phyloP scores from a whole-genome alignment of 2,329 filamentous ascomycete genomes.

The Acephala macrosclerotiorum region DNA sequence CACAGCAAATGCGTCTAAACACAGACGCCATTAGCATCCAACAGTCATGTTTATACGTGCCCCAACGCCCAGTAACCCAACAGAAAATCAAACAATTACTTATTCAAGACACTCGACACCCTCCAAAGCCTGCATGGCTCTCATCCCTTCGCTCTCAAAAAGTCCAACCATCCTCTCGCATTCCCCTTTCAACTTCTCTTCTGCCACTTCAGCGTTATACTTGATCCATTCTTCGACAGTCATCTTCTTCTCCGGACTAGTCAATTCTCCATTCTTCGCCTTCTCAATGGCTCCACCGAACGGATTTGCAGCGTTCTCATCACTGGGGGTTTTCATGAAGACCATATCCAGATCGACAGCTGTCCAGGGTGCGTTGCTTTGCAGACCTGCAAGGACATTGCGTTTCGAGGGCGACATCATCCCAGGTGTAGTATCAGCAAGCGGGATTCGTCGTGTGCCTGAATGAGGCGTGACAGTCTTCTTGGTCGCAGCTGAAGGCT shows the following conservation, averaged over 20 bases:
- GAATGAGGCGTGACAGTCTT: slow-evolving; percentile 33
- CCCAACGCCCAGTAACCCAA: background rate
- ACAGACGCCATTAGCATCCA: slow-evolving; percentile 17
- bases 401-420: slow-evolving; percentile 66
- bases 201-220: slow-evolving; percentile 80
- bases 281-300: slow-evolving; percentile 53
- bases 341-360: slow-evolving; percentile 79
- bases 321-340: slow-evolving; percentile 56
- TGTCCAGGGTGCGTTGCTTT: slow-evolving; percentile 69
- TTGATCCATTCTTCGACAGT: slow-evolving; percentile 93
- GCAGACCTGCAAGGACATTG: slow-evolving; percentile 64
- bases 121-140: slow-evolving; percentile 80
- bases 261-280: slow-evolving; percentile 65
- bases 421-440: slow-evolving; percentile 56
- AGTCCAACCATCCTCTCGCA: slow-evolving; percentile 83
- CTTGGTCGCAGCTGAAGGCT: slow-evolving; percentile 51
- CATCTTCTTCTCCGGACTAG: slow-evolving; percentile 84
- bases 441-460: slow-evolving; percentile 53
- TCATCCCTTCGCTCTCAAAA: slow-evolving; percentile 84
- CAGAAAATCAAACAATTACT: background rate
- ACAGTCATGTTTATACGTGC: slow-evolving; percentile 11
- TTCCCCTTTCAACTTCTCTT: slow-evolving; percentile 78
- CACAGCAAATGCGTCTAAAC: slow-evolving; percentile 7
- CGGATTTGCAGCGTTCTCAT: slow-evolving; percentile 45
- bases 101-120: slow-evolving; percentile 56